Evolutionary conservation across 2,329 filamentous ascomycete species (phyloP).

Genomic region (Aureobasidium sp.): DNA sequence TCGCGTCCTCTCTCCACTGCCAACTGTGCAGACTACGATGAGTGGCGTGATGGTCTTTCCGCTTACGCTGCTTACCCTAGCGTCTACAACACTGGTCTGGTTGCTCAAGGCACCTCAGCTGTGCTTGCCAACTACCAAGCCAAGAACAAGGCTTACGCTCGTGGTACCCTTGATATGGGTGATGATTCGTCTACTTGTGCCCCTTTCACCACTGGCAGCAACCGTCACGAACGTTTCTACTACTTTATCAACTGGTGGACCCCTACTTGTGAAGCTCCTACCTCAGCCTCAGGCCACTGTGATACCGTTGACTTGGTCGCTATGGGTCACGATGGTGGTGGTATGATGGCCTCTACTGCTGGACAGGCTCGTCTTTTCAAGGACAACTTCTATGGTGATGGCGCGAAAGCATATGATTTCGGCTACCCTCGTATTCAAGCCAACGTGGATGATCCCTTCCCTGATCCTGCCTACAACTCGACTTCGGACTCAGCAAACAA

Average conservation of each 20-base stretch:
- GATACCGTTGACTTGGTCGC: slow-evolving; percentile 29
- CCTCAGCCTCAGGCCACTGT: slow-evolving; percentile 20
- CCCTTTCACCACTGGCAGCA: slow-evolving; percentile 24
- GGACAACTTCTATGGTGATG: slow-evolving; percentile 30
- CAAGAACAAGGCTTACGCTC: slow-evolving; percentile 27
- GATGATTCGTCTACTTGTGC: slow-evolving; percentile 27
- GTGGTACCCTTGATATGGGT: slow-evolving; percentile 26
- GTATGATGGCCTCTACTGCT: slow-evolving; percentile 28
- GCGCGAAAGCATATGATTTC: slow-evolving; percentile 27
- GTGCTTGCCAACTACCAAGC: slow-evolving; percentile 27
- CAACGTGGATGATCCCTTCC: slow-evolving; percentile 25
- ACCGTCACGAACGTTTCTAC: slow-evolving; percentile 32
- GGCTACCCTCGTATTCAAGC: slow-evolving; percentile 27
- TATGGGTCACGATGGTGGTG: slow-evolving; percentile 27
- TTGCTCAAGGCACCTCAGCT: slow-evolving; percentile 21
- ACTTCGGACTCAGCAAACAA: slow-evolving; percentile 7
- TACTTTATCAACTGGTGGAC: slow-evolving; percentile 31
- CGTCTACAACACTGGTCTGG: slow-evolving; percentile 24
- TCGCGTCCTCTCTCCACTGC: slow-evolving; percentile 23
- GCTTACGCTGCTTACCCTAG: slow-evolving; percentile 24
- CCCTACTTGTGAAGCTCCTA: slow-evolving; percentile 18
- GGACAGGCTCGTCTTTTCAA: slow-evolving; percentile 29
- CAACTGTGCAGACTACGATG: slow-evolving; percentile 25
- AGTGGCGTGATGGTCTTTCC: slow-evolving; percentile 28
- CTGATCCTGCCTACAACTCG: slow-evolving; percentile 23